Evolutionary conservation across 495 filamentous ascomycete genomes (phyloP).

Genomic region (Penicillium nucicola): DNA sequence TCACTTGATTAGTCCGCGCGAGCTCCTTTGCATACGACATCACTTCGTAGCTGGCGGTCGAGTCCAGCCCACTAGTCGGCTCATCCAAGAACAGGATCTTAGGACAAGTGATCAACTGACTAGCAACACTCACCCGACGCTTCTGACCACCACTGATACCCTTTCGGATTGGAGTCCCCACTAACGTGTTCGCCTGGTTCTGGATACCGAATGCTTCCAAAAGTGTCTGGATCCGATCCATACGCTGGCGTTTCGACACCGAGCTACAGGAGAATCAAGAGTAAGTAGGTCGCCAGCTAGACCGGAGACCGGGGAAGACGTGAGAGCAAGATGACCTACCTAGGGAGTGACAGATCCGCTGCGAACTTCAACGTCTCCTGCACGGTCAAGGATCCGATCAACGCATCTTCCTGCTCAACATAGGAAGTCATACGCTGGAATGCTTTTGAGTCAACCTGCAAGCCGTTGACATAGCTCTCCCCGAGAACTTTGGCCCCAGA

Average conservation of each 20-base stretch:
- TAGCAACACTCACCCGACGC: conserved; percentile 70
- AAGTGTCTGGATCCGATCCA: conserved; percentile 52
- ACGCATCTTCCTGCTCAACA: conserved; percentile 82
- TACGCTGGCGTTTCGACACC: conserved; percentile 45
- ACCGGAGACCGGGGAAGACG: background rate
- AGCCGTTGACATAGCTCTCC: conserved; percentile 57
- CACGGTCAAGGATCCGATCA: conserved; percentile 76
- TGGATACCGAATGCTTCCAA: conserved; percentile 60
- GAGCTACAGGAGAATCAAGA: conserved; percentile 18
- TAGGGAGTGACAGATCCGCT: conserved; percentile 53
- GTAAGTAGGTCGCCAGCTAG: background rate
- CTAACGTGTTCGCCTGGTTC: conserved; percentile 60
- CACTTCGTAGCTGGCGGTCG: conserved; percentile 64
- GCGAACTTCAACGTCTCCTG: conserved; percentile 74
- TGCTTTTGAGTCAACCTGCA: conserved; percentile 19
- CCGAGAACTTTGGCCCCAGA: conserved; percentile 47
- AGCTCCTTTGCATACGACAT: conserved; percentile 61
- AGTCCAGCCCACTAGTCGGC: conserved; percentile 77
- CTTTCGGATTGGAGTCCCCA: conserved; percentile 77
- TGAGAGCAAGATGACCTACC: conserved; percentile 27
- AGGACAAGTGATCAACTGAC: conserved; percentile 73
- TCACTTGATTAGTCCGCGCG: conserved; percentile 62
- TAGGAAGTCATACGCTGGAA: conserved; percentile 58
- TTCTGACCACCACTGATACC: conserved; percentile 82
- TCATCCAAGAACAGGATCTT: conserved; percentile 81